Evolutionary conservation across 108 stramenopile species (phyloP).

Genomic region (Fragilaria radians): DNA sequence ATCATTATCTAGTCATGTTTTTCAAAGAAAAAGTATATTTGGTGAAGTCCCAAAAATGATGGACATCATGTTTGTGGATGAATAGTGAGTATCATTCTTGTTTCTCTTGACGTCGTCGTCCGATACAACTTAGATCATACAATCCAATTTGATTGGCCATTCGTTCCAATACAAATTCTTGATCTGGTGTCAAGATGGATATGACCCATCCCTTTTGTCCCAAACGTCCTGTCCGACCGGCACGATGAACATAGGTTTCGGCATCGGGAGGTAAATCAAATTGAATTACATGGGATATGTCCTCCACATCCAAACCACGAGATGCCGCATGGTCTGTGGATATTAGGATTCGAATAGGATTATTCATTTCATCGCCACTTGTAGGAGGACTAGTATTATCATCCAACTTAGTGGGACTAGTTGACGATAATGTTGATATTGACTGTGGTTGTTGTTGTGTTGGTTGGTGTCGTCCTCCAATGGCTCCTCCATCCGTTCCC

Average conservation of each 20-base stretch:
- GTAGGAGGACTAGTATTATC: not conserved
- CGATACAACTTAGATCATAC: conserved; percentile 38
- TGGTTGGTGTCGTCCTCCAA: conserved; percentile 14
- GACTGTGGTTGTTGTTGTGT: too few relatives aligned
- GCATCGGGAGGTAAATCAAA: conserved; percentile 77
- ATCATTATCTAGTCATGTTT: too few relatives aligned
- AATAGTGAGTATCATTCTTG: too few relatives aligned
- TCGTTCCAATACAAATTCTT: conserved; percentile 78
- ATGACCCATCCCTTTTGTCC: conserved; percentile 64
- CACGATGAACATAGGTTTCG: conserved; percentile 85
- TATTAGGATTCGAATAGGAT: conserved; percentile 59
- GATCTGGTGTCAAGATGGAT: conserved; percentile 62
- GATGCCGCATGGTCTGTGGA: conserved; percentile 85
- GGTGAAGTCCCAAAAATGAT: too few relatives aligned
- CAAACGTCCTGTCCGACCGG: conserved; percentile 83
- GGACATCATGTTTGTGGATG: too few relatives aligned
- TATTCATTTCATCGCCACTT: not conserved
- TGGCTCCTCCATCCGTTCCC: conserved; percentile 24
- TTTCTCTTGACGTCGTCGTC: conserved; percentile 33
- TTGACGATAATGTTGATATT: not conserved
- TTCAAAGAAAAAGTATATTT: too few relatives aligned
- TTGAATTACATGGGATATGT: conserved; percentile 81
- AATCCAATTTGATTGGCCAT: conserved; percentile 53
- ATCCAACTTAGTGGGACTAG: too few relatives aligned
- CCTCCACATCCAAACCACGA: conserved; percentile 78